A percentile compares a stretch with the other conserved stretches of the same genome.
Evolutionary conservation across 768 basidiomycete genomes (phyloP).

Genomic region (Macrolepiota albuminosa): DNA sequence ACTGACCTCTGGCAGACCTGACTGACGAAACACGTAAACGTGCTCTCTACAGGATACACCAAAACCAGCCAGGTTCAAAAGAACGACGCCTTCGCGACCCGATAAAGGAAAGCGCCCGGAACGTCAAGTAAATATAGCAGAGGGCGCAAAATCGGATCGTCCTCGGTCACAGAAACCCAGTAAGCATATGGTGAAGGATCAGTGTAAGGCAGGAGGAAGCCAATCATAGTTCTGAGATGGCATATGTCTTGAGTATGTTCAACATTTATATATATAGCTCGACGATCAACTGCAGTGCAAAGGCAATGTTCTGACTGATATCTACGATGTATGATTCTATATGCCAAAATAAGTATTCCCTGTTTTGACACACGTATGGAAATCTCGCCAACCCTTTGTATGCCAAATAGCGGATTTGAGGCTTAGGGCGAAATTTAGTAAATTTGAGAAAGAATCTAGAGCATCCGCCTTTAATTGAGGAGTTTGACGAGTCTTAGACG

Average conservation of each 20-base stretch:
- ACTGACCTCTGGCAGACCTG: no score
- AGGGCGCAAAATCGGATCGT: not conserved
- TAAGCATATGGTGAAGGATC: not conserved
- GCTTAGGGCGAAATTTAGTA: no score
- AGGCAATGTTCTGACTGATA: not conserved
- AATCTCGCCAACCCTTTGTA: no score
- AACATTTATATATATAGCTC: not conserved
- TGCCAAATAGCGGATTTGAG: no score
- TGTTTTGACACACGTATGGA: no score
- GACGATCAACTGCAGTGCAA: not conserved
- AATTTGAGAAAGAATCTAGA: no score
- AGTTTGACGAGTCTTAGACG: no score
- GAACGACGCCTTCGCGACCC: not conserved
- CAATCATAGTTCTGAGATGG: not conserved
- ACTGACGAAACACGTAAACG: not conserved
- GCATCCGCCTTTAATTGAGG: no score
- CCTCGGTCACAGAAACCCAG: not conserved
- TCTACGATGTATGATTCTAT: not conserved
- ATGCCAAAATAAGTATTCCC: not conserved
- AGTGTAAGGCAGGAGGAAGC: not conserved
- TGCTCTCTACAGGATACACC: not conserved
- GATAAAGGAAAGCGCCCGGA: not conserved
- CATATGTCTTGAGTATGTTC: not conserved
- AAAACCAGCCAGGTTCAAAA: constrained; percentile 1
- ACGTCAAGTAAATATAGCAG: not conserved